Percentiles rank a stretch among this genome's conserved stretches.
phyloP scores from a whole-genome alignment of 805 yeast genomes.

The Wickerhamomyces kurtzmanii region DNA sequence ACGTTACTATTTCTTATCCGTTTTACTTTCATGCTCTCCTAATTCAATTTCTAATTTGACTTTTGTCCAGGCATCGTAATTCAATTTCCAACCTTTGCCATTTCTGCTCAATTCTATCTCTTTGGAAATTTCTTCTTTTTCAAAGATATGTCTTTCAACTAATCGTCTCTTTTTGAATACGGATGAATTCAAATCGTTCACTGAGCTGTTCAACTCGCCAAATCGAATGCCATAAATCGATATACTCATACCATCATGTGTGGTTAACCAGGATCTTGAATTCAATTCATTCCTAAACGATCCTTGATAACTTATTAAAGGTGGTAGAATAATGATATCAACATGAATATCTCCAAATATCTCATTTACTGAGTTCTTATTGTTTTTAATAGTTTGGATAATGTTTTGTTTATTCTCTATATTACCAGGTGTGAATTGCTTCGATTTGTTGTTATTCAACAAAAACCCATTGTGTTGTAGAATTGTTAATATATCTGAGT shows the following conservation, averaged over 20 bases:
- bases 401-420: constrained; percentile 19
- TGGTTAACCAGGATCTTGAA: constrained; percentile 62
- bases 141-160: constrained; percentile 9
- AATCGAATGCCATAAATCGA: constrained; percentile 38
- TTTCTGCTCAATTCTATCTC: background rate
- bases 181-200: constrained; percentile 4
- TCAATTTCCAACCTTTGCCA: constrained; percentile 9
- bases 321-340: constrained; percentile 49
- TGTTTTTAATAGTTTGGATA: constrained; percentile 16
- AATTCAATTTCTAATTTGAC: constrained; percentile 8
- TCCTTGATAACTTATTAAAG: constrained; percentile 55
- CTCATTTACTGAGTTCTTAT: constrained; percentile 15
- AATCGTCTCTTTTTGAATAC: constrained; percentile 13
- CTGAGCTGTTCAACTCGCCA: constrained; percentile 18
- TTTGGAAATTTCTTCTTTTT: constrained; percentile 1
- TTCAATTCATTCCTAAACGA: constrained; percentile 57
- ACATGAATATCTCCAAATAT: constrained; percentile 23
- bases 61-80: constrained; percentile 12
- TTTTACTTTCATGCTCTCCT: constrained; percentile 3
- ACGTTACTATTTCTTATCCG: background rate
- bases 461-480: constrained; percentile 69
- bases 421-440: constrained; percentile 31
- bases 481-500: constrained; percentile 72
- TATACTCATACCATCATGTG: constrained; percentile 75
- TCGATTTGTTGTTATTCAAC: constrained; percentile 20